Evolutionary conservation across 768 basidiomycete species (phyloP), one percentile per base, ranked within the genome.

Genomic region (Sporobolomyces phaffii): DNA sequence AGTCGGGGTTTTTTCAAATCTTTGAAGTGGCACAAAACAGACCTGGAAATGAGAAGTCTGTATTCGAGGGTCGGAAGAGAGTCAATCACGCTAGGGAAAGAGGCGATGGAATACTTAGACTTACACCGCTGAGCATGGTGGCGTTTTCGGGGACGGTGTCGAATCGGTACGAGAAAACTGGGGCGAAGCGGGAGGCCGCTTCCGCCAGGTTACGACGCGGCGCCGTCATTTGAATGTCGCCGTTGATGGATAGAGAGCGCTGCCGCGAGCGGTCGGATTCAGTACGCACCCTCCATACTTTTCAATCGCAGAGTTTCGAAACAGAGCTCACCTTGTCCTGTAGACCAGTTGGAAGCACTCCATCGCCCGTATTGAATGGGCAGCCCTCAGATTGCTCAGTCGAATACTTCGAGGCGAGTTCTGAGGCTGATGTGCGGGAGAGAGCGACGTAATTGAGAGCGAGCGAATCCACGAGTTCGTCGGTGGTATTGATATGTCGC

Each of bases 351-450:
- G 69, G 5, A 17, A 72, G 53, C 29, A 69, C 43, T 1, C 57
- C 62, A 38, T 72, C 72, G 8, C 73, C 73, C 1, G 72, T 73
- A 44, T 60, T 48, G 70, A 60, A 73, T 0, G 73, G 73, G 50
- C 64, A 71, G 2, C 73, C 73, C 20, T 49, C n/a, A 1, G 52
- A 36, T 0, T 59, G 69, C 18, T 71, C 68, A 33, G 69, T 43
- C 20, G 70, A 62, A 56, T 68, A 74, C 2, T 59, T 33, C 17
- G 51, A 54, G n/a, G 64, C 56, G 54, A 73, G 45, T 10, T 53
- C 13, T 2, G 51, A 45, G 51, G 69, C 26, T 22, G 62, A 65
- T 18, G 47, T 33, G 34, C 60, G 54, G 18, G 53, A 45, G 11
- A 72, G 36, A 33, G 36, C 20, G 15, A 59, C 44, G 61, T 53